Evolutionary conservation across 1,284 basidiomycete genomes (phyloP).

Genomic region (Leucocoprinus gongylophorus): DNA sequence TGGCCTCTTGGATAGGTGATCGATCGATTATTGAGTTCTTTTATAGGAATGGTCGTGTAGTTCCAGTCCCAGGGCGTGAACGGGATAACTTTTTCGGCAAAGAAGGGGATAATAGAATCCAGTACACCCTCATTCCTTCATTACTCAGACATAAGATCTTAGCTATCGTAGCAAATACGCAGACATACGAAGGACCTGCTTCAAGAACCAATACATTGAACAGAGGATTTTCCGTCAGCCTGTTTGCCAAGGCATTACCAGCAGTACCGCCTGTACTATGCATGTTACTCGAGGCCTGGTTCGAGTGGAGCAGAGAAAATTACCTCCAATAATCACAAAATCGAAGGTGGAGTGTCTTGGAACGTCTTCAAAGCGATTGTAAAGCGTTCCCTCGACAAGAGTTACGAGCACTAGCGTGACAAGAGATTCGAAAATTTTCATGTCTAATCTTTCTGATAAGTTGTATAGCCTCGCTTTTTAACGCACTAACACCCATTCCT

Average conservation of each 20-base stretch:
- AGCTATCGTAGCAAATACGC: background rate
- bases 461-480: no score
- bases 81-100: background rate
- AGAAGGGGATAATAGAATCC: slow-evolving; percentile 11
- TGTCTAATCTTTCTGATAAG: no score
- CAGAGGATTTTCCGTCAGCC: slow-evolving; percentile 16
- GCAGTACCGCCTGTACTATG: slow-evolving; percentile 13
- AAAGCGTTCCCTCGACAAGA: background rate
- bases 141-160: background rate
- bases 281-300: background rate
- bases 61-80: no score
- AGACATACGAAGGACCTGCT: slow-evolving; percentile 13
- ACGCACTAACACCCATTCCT: no score
- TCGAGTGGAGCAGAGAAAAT: background rate
- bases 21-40: slow-evolving; percentile 14
- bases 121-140: slow-evolving; percentile 18
- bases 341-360: slow-evolving; percentile 1
- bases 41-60: slow-evolving; percentile 19
- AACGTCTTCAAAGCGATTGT: slow-evolving; percentile 4
- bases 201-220: no score
- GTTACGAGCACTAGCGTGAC: background rate
- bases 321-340: slow-evolving; percentile 13
- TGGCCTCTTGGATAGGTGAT: slow-evolving; percentile 17
- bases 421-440: no score
- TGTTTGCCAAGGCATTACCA: slow-evolving; percentile 16